These are phyloP conservation scores for Pigoraptor vietnamica DNA, from an alignment of 78 protist genomes.

Conservation along the genomic window DNA sequence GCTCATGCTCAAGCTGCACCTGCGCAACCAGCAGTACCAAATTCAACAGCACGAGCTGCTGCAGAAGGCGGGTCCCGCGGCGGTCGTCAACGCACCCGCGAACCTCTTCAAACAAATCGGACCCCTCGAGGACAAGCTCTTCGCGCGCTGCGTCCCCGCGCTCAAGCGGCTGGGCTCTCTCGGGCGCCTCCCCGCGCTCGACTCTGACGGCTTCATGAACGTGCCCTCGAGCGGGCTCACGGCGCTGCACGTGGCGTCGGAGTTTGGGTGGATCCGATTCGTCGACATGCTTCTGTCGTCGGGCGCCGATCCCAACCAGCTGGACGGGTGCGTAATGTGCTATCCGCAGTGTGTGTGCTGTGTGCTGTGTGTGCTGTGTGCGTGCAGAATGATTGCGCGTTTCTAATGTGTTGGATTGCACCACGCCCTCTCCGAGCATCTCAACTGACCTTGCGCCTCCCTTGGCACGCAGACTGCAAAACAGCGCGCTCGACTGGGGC, in stretches of 20 bases:
- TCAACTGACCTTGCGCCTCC: not conserved
- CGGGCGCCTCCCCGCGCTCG: not conserved
- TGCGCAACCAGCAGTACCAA: not conserved
- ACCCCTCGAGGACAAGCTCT: not conserved
- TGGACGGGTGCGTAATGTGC: not conserved
- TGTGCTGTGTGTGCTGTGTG: not conserved
- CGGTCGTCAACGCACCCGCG: not conserved
- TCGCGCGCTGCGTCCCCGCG: not conserved
- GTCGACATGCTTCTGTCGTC: not conserved
- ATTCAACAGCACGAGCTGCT: not conserved
- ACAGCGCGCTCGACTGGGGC: slow-evolving; percentile 15
- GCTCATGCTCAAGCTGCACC: not conserved
- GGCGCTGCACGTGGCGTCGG: not conserved
- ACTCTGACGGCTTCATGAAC: not conserved
- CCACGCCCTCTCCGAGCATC: too few relatives aligned
- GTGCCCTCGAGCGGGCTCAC: not conserved
- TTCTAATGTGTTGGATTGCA: too few relatives aligned
- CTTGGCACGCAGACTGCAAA: not conserved
- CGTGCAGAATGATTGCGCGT: not conserved
- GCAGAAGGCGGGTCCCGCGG: not conserved
- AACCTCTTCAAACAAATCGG: not conserved
- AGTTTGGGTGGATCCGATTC: slow-evolving; percentile 12
- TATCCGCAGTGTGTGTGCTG: not conserved
- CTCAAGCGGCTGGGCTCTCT: not conserved
- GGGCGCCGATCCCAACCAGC: slow-evolving; percentile 25